Conservation (phyloP, 2,329 filamentous ascomycete genomes). For the Aspergillus costaricaensis region DNA sequence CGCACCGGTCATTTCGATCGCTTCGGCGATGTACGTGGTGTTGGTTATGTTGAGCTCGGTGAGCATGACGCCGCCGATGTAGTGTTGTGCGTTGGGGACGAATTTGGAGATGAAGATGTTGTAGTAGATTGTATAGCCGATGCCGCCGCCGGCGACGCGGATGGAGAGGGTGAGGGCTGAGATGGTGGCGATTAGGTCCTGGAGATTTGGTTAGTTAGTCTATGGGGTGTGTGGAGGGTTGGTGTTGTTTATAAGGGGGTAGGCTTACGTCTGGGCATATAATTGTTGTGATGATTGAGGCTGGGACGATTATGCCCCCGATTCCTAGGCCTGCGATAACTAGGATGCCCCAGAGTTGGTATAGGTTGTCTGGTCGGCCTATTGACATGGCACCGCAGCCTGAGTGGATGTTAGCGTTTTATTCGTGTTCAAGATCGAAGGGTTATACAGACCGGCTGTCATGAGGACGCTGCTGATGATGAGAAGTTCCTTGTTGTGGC, state of each 20-base stretch:
- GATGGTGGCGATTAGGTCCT: slow-evolving; percentile 68
- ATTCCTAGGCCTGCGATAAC: slow-evolving; percentile 64
- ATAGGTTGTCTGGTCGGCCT: slow-evolving; percentile 55
- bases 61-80: slow-evolving; percentile 55
- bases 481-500: slow-evolving; percentile 62
- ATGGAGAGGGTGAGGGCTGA: slow-evolving; percentile 69
- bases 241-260: not conserved
- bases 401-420: slow-evolving; percentile 14
- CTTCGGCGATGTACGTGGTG: slow-evolving; percentile 48
- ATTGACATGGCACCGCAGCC: slow-evolving; percentile 58
- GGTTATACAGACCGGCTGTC: slow-evolving; percentile 56
- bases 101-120: slow-evolving; percentile 53
- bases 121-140: slow-evolving; percentile 65
- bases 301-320: slow-evolving; percentile 68
- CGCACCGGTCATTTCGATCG: slow-evolving; percentile 56
- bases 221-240: not conserved
- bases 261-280: slow-evolving; percentile 62
- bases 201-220: not conserved
- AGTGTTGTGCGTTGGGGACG: slow-evolving; percentile 46
- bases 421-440: too few relatives aligned
- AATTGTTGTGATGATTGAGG: slow-evolving; percentile 68
- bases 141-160: slow-evolving; percentile 66
- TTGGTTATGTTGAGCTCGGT: slow-evolving; percentile 54
- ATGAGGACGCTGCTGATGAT: slow-evolving; percentile 62
- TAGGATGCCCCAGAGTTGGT: slow-evolving; percentile 59